Base-by-base conservation (phyloP, 371 early-diverging fungal species). In the Syncephalastrum contaminatum region DNA sequence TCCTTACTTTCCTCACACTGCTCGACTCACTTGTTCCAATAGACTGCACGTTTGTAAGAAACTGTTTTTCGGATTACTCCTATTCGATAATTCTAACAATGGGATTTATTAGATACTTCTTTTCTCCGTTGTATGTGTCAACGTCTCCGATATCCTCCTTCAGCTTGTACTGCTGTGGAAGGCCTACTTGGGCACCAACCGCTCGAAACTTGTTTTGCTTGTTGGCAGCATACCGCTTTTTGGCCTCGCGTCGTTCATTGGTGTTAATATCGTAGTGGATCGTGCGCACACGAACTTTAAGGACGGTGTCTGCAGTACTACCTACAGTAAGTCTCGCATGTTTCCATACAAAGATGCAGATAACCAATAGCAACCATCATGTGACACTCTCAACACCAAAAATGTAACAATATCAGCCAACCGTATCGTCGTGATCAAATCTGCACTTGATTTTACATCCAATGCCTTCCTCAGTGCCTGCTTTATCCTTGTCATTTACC, bases 81-180 rank as follows among this genome's bases (percentile, higher is more conserved):
- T 14, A 48, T 13, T 4, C 19, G 15, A n/a, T 20, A 49, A 2
- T 30, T 2, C 12, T 12, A 10, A 30, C 2, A 25, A 51, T 7
- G 16, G 41, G 5, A 18, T 8, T 12, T 24, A 0, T n/a, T 51
- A 70, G 75, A 60, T 64, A 4, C 60, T 76, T 12, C 48, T 64
- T 8, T 72, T 77, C 44, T 77, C 78, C 30, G 58, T 77, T 4
- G 54, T 77, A 6, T 68, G 69, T 12, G 75, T 77, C 19, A 77
- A 77, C 62, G 2, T 67, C 21, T 72, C 60, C 1, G 70, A 77
- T 19, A 69, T 77, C 25, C 41, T 65, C 4, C 48, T 77, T 19
- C 75, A 74, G 46, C 51, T 62, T 14, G 70, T 77, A 0, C 51
- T 77, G 2, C 25, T 77, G 21, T 77, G 78, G 74, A 77, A 74